Percentiles rank a stretch among this genome's conserved stretches.
Conservation (phyloP, 352 stramenopile species). For the Phytopythium cucurbitacearum region DNA sequence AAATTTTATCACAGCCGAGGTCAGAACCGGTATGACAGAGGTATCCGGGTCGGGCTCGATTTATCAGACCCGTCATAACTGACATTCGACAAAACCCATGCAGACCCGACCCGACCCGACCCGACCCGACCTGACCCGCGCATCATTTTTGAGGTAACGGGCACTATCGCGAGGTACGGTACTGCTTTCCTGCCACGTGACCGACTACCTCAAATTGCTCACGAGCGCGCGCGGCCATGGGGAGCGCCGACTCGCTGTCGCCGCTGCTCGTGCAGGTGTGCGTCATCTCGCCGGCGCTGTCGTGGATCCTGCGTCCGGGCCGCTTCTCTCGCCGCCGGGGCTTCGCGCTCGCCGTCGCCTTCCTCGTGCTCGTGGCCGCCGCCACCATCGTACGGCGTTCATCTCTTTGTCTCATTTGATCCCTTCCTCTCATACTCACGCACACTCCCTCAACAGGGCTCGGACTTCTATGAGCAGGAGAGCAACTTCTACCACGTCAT, state of each 20-base stretch:
- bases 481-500: slow-evolving; percentile 95
- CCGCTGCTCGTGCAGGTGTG: slow-evolving; percentile 70
- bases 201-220: neutral
- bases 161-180: too few relatives aligned
- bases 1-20: too few relatives aligned
- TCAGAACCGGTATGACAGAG: too few relatives aligned
- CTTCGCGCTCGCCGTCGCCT: slow-evolving; percentile 93
- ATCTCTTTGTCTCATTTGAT: neutral
- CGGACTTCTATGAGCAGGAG: slow-evolving; percentile 89
- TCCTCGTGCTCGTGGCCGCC: slow-evolving; percentile 89
- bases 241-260: slow-evolving; percentile 54
- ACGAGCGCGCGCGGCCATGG: slow-evolving; percentile 17
- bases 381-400: slow-evolving; percentile 85
- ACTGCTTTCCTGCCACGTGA: too few relatives aligned
- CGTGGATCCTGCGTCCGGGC: slow-evolving; percentile 94
- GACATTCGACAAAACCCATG: too few relatives aligned
- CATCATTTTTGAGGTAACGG: too few relatives aligned
- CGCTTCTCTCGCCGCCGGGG: slow-evolving; percentile 91
- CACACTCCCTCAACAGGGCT: slow-evolving; percentile 16
- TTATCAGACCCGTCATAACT: too few relatives aligned
- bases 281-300: slow-evolving; percentile 86
- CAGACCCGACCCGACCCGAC: too few relatives aligned
- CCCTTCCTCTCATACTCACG: neutral
- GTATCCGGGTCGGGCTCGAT: too few relatives aligned
- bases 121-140: too few relatives aligned